A percentile compares a stretch with the other conserved stretches of the same genome.
Conservation (phyloP, 768 basidiomycete genomes). For the Russula griseocarnosa region DNA sequence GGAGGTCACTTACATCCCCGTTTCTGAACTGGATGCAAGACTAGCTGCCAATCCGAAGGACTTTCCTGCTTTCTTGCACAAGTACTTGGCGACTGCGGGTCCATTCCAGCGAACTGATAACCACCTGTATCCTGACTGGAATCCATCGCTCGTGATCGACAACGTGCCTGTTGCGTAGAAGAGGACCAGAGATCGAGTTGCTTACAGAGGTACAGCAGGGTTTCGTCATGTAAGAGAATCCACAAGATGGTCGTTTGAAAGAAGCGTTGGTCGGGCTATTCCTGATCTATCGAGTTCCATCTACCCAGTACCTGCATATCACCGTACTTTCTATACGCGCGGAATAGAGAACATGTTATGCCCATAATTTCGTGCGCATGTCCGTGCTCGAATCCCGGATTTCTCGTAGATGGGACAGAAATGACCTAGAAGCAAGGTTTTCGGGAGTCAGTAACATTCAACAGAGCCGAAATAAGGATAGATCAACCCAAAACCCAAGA, state of each 20-base stretch:
- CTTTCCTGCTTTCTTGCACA: slow-evolving; percentile 9
- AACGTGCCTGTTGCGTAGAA: not conserved
- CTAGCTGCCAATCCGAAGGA: slow-evolving; percentile 21
- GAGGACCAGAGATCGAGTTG: not conserved
- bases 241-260: not conserved
- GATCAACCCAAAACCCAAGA: too few relatives aligned
- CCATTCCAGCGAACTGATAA: slow-evolving; percentile 17
- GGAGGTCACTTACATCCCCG: slow-evolving; percentile 24
- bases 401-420: too few relatives aligned
- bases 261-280: not conserved
- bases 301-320: too few relatives aligned
- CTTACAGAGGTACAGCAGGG: not conserved
- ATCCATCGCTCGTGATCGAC: slow-evolving; percentile 25
- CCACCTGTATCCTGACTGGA: slow-evolving; percentile 27
- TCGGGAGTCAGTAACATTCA: too few relatives aligned
- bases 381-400: not conserved
- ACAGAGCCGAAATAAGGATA: too few relatives aligned
- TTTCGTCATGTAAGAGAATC: not conserved
- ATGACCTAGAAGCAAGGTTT: too few relatives aligned
- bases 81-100: slow-evolving; percentile 19
- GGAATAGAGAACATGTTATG: not conserved
- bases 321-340: too few relatives aligned
- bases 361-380: not conserved
- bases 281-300: too few relatives aligned
- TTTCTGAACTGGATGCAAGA: slow-evolving; percentile 16